These are phyloP conservation scores for Diutina pseudorugosa DNA, from an alignment of 1,139 yeast species.

Conservation along the genomic window DNA sequence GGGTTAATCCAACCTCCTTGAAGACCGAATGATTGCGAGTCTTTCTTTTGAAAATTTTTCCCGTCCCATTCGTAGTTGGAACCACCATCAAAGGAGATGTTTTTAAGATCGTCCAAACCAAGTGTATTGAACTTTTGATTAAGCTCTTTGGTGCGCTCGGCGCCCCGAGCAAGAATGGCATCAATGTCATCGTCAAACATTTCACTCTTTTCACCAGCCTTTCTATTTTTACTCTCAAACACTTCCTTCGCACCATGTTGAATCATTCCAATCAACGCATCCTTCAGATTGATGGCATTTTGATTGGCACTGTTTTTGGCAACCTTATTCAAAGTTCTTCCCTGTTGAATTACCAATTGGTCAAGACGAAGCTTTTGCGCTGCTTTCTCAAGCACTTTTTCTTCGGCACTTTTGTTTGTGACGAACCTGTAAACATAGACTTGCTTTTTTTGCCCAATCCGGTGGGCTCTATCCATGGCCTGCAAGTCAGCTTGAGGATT, in stretches of 20 bases:
- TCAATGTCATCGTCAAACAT: conserved; percentile 70
- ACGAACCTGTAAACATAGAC: conserved; percentile 67
- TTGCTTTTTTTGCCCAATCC: conserved; percentile 78
- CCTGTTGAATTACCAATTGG: conserved; percentile 75
- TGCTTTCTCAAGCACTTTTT: conserved; percentile 69
- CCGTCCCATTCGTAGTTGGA: conserved; percentile 98
- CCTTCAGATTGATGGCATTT: conserved; percentile 40
- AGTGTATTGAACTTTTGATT: conserved; percentile 72
- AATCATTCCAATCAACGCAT: conserved; percentile 86
- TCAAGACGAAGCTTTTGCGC: conserved; percentile 68
- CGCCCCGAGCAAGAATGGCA: conserved; percentile 62
- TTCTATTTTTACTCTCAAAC: conserved; percentile 34
- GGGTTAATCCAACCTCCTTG: conserved; percentile 65
- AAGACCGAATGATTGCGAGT: conserved; percentile 30
- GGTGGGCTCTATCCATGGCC: conserved; percentile 83
- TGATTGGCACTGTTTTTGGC: neutral
- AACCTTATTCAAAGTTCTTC: conserved; percentile 19
- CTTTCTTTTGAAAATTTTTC: conserved; percentile 70
- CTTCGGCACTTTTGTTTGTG: conserved; percentile 74
- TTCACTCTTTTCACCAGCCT: conserved; percentile 12
- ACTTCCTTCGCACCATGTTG: conserved; percentile 94
- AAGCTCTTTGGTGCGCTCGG: conserved; percentile 64
- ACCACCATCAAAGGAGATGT: conserved; percentile 63
- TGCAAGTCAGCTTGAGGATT: conserved; percentile 82
- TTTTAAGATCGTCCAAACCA: conserved; percentile 87